Conservation (phyloP, 2,329 filamentous ascomycete species). For the Lachnellula cervina region DNA sequence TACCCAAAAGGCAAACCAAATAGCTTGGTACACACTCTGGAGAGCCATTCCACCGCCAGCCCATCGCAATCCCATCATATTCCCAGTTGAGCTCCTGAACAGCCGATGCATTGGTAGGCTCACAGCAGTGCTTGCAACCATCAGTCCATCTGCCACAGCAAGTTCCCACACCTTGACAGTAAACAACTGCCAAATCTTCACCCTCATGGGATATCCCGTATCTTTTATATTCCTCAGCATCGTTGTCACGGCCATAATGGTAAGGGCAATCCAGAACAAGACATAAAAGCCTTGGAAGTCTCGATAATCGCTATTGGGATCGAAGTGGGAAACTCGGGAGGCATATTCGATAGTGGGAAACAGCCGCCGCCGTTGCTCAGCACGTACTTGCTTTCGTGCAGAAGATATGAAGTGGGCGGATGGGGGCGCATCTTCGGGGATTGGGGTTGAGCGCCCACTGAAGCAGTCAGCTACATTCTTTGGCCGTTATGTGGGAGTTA, state of each 20-base stretch:
- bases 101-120: slow-evolving; percentile 69
- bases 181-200: slow-evolving; percentile 84
- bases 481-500: background rate
- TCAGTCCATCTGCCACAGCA: slow-evolving; percentile 74
- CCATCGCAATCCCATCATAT: slow-evolving; percentile 62
- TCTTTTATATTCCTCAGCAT: slow-evolving; percentile 91
- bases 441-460: slow-evolving; percentile 77
- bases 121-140: slow-evolving; percentile 72
- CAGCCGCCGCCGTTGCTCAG: slow-evolving; percentile 73
- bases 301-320: slow-evolving; percentile 83
- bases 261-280: slow-evolving; percentile 94
- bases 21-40: slow-evolving; percentile 75
- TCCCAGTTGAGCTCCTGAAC: slow-evolving; percentile 50
- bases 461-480: slow-evolving; percentile 7
- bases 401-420: slow-evolving; percentile 82
- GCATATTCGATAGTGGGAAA: slow-evolving; percentile 93
- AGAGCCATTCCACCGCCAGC: slow-evolving; percentile 68
- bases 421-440: slow-evolving; percentile 87
- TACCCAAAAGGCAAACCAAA: slow-evolving; percentile 81
- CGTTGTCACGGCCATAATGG: slow-evolving; percentile 95
- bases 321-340: slow-evolving; percentile 89
- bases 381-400: slow-evolving; percentile 76
- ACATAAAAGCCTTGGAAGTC: slow-evolving; percentile 98
- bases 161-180: slow-evolving; percentile 86
- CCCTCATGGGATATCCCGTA: slow-evolving; percentile 78